Percentiles rank a stretch among this genome's conserved stretches.
Conservation (phyloP, 306 rosid genomes). For the Rubus idaeus region DNA sequence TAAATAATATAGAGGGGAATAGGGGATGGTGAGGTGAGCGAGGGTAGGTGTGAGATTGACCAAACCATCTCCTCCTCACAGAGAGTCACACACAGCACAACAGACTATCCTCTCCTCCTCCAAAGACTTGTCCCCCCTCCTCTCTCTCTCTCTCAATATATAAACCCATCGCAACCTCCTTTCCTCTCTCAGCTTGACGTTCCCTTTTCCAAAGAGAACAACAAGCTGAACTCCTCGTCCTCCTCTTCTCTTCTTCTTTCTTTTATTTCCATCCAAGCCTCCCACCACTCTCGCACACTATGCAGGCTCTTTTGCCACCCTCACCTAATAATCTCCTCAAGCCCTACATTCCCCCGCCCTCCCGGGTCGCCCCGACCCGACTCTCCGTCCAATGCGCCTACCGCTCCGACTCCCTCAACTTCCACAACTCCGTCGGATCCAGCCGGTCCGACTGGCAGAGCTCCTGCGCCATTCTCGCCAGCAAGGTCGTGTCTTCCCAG, state of each 20-base stretch:
- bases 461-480: slow-evolving; percentile 81
- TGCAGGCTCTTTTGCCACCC: slow-evolving; percentile 60
- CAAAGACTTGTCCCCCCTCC: slow-evolving; percentile 14
- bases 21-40: background rate
- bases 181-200: slow-evolving; percentile 71
- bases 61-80: slow-evolving; percentile 42
- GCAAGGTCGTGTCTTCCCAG: slow-evolving; percentile 64
- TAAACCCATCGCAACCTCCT: slow-evolving; percentile 27
- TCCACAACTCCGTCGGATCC: slow-evolving; percentile 42
- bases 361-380: slow-evolving; percentile 35
- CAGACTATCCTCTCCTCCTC: slow-evolving; percentile 16
- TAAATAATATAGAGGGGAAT: background rate
- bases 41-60: slow-evolving; percentile 86
- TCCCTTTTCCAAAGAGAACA: slow-evolving; percentile 59
- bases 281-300: background rate
- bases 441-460: slow-evolving; percentile 87
- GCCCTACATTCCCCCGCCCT: background rate
- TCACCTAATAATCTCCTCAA: slow-evolving; percentile 40
- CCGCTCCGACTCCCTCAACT: slow-evolving; percentile 43
- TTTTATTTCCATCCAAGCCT: background rate
- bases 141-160: slow-evolving; percentile 24
- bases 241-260: background rate
- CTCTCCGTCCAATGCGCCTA: slow-evolving; percentile 43
- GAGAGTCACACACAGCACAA: slow-evolving; percentile 25
- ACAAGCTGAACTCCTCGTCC: slow-evolving; percentile 40